Evolutionary conservation across 192 early-diverging fungal genomes (phyloP), one percentile per base, ranked within the genome.

Genomic region (Coemansia pectinata): DNA sequence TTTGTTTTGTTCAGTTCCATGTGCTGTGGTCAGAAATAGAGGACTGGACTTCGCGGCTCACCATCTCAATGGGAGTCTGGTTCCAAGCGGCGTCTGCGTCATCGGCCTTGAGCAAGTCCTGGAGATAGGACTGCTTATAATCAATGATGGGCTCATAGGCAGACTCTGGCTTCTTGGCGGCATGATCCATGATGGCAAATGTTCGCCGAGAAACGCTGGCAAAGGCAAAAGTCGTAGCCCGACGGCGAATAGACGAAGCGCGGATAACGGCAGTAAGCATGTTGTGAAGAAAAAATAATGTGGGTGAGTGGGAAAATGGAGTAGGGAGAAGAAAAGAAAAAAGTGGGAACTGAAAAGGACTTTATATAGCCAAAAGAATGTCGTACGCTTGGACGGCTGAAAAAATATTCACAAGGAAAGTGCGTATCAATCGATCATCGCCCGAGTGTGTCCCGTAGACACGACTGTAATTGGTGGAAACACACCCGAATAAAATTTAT

Each of bases 71-170:
- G 10, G 65, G 76, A 14, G 58, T 36, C 60, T 74, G 72, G 70
- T 83, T 77, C 81, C 81, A 83, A 27, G 76, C 71, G 1, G 81
- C 81, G 3, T 75, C 66, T 9, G 81, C 76, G 31, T 83, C 81
- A 63, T 83, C 81, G 14, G 58, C 72, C 19, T 69, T 61, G 14
- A 83, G 70, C 57, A 83, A 67, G 19, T 65, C 66, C 67, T 70
- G 73, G 29, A 83, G 71, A 39, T 83, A 83, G 4, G 71, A 40
- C 45, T 74, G 62, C 50, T 64, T 45, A 44, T 62, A 62, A n/a
- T 61, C 61, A 0, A 38, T 17, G 15, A 60, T 39, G 47, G 65
- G 17, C 50, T 73, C 72, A 27, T 67, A 63, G 15, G 59, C 72
- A 1, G 72, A 58, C 44, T 53, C 41, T 4, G 50, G 62, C 67